Percentiles rank a stretch among this genome's conserved stretches.
Conservation (phyloP, 2,329 filamentous ascomycete species). For the Chrysoporthe austroafricana region DNA sequence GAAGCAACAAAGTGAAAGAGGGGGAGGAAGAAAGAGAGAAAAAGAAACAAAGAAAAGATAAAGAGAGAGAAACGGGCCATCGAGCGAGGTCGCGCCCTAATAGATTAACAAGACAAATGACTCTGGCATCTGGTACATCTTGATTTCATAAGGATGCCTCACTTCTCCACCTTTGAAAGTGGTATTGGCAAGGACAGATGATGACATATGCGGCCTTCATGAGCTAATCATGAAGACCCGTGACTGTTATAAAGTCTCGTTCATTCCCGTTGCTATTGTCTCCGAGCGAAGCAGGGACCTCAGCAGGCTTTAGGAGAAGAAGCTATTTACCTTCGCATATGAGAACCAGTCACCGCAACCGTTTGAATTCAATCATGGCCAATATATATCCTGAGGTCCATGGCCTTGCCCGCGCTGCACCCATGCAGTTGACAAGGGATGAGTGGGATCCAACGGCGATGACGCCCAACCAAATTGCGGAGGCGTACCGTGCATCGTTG, state of each 20-base stretch:
- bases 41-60: too few species aligned
- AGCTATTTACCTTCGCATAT: too few species aligned
- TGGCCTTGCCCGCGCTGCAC: background rate
- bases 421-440: background rate
- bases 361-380: background rate
- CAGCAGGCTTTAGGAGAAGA: background rate
- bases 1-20: too few species aligned
- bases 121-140: too few species aligned
- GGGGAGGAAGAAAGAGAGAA: too few species aligned
- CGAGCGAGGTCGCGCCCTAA: too few species aligned
- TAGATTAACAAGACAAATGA: too few species aligned
- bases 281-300: background rate
- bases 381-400: background rate
- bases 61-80: too few species aligned
- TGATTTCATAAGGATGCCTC: too few species aligned
- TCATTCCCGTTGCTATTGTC: background rate
- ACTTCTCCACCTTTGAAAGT: too few species aligned
- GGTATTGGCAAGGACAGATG: background rate
- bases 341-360: background rate
- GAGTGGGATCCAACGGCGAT: background rate
- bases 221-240: background rate
- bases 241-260: background rate
- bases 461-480: slow-evolving; percentile 10
- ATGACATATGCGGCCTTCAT: background rate
- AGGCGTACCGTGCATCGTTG: slow-evolving; percentile 12